phyloP scores from a whole-genome alignment of 208 protist species.

The Histomonas meleagridis region DNA sequence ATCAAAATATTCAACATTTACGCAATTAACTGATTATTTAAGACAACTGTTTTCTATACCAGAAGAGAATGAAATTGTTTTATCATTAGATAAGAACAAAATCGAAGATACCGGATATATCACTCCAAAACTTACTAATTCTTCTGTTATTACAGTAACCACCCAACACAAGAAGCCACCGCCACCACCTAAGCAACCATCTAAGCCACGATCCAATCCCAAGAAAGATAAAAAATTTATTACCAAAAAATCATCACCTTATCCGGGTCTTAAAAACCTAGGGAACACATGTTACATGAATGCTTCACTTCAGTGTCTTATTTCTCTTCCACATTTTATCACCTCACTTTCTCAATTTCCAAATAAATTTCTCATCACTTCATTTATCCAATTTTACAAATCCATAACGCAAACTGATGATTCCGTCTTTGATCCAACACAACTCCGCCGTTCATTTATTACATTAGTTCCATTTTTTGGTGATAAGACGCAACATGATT shows the following conservation, averaged over 20 bases:
- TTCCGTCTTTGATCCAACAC: not conserved
- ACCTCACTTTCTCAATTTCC: not conserved
- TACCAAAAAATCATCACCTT: not conserved
- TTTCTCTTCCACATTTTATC: not conserved
- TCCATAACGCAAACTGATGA: not conserved
- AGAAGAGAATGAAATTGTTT: not conserved
- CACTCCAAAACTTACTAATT: not conserved
- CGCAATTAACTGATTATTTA: not conserved
- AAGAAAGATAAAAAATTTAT: not conserved
- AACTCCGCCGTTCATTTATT: not conserved
- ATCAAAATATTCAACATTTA: too few species aligned
- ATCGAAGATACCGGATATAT: not conserved
- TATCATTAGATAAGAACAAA: not conserved
- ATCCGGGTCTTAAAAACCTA: not conserved
- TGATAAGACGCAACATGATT: not conserved
- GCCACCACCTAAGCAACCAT: not conserved
- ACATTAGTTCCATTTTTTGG: not conserved
- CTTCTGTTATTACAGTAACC: not conserved
- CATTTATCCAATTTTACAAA: not conserved
- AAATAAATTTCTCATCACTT: not conserved
- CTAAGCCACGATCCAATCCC: not conserved
- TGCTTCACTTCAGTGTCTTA: not conserved
- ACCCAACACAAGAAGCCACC: not conserved
- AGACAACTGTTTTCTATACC: not conserved
- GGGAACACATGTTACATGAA: conserved; percentile 32